Conservation (phyloP, 2,329 filamentous ascomycete genomes). For the Paramyrothecium roridum region DNA sequence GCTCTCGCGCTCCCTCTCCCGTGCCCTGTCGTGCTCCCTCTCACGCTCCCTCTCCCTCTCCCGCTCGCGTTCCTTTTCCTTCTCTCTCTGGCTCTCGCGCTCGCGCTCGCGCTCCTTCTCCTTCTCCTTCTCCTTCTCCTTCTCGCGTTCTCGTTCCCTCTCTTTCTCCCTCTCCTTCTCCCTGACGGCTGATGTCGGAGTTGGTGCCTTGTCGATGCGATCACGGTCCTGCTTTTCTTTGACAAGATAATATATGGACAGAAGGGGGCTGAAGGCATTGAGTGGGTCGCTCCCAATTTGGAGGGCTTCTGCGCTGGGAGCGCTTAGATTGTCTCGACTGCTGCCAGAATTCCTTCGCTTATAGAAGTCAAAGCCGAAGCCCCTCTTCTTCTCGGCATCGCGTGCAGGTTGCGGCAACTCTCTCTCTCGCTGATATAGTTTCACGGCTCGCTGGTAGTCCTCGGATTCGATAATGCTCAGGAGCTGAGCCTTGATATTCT, state of each 20-base stretch:
- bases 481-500: conserved; percentile 78
- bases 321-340: conserved; percentile 81
- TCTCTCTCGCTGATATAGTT: conserved; percentile 64
- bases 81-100: conserved; percentile 25
- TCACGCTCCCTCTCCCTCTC: conserved; percentile 22
- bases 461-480: conserved; percentile 87
- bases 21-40: conserved; percentile 21
- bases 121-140: conserved; percentile 18
- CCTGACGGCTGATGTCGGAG: conserved; percentile 41
- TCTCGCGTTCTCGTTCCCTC: conserved; percentile 10
- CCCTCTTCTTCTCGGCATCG: conserved; percentile 77
- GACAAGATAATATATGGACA: conserved; percentile 96
- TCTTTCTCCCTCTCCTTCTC: conserved; percentile 26
- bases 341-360: conserved; percentile 86
- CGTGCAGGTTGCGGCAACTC: conserved; percentile 54
- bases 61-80: conserved; percentile 11
- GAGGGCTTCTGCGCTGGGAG: conserved; percentile 82
- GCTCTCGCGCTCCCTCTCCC: conserved; percentile 16
- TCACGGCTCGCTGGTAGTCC: conserved; percentile 86
- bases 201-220: conserved; percentile 32
- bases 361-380: conserved; percentile 93
- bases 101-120: conserved; percentile 30
- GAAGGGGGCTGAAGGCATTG: conserved; percentile 87
- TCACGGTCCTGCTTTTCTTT: conserved; percentile 90
- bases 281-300: conserved; percentile 80